Base-by-base conservation (phyloP, 148 eudicot genomes). In the Diospyros lotus region DNA sequence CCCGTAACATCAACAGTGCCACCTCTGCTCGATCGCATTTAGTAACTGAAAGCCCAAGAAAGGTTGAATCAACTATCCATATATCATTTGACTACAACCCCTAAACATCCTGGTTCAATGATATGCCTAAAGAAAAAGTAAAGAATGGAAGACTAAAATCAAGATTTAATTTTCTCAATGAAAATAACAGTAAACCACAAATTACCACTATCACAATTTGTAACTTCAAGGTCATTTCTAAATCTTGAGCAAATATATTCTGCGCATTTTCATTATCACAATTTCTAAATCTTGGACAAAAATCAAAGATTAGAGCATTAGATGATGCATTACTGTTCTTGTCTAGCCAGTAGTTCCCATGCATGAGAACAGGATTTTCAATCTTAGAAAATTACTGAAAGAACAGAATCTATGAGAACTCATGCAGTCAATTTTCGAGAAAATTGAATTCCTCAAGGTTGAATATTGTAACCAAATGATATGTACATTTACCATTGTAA, bases 1-100 rank as follows among this genome's bases (percentile, higher is more conserved):
- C 90, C 63, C 93, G 79, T 46, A 94, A 89, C 43, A 63, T 77
- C 3, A 76, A 45, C 66, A 91, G 58, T n/a, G 98, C 95, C 73
- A 68, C 40, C 87, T 91, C 97, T 6, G 98, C 97, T 70, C 95
- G 82, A 82, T 88, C 89, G 75, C 91, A 87, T 76, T 86, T 94
- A 8, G 97, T 91, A 74, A 92, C 98, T 94, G 88, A 79, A 83
- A 84, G 66, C 43, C 18, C 67, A 41, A 44, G 11, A 46, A 66
- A 71, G 48, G 11, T 44, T 41, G 40, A 62, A 61, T 45, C 73
- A 71, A 59, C 56, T 72, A 53, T 8, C 62, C 48, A 70, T 15
- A 15, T 79, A 79, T 10, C 63, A 64, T 13, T 61, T 9, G 13
- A 41, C 2, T 64, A 46, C 50, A 51, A 38, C 76, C 9, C 17